Conservation (phyloP, 2,329 filamentous ascomycete genomes). For the Xylaria sp. region DNA sequence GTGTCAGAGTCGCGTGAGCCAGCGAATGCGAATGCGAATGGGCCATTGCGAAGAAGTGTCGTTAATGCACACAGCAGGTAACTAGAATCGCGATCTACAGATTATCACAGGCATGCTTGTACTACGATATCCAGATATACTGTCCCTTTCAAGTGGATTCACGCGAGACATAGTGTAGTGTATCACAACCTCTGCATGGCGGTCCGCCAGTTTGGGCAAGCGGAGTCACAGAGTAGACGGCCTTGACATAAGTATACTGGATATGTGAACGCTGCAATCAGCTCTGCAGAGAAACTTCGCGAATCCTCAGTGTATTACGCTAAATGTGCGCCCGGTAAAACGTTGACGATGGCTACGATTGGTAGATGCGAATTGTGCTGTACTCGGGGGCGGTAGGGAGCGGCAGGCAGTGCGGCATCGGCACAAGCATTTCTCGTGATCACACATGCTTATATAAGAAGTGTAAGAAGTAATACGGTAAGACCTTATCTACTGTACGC, state of each 20-base stretch:
- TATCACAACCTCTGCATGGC: neutral
- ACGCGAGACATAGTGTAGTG: neutral
- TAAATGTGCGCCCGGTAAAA: neutral
- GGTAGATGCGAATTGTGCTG: neutral
- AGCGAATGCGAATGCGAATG: neutral
- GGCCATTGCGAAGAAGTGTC: neutral
- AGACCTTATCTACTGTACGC: neutral
- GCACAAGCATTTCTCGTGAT: neutral
- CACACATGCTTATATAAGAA: neutral
- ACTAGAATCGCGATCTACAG: neutral
- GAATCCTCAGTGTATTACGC: neutral
- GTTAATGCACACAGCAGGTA: neutral
- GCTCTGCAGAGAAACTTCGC: neutral
- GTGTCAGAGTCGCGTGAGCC: neutral
- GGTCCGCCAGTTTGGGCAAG: neutral
- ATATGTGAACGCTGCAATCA: neutral
- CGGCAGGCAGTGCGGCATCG: neutral
- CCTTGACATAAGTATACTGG: neutral
- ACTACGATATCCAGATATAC: neutral
- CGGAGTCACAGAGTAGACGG: neutral
- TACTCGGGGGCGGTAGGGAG: neutral
- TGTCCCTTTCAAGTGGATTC: neutral
- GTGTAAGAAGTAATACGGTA: neutral
- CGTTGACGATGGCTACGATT: neutral
- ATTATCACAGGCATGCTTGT: neutral